Evolutionary conservation across 2,329 filamentous ascomycete genomes (phyloP), one percentile per base, ranked within the genome.

Genomic region (Colletotrichum sp.): DNA sequence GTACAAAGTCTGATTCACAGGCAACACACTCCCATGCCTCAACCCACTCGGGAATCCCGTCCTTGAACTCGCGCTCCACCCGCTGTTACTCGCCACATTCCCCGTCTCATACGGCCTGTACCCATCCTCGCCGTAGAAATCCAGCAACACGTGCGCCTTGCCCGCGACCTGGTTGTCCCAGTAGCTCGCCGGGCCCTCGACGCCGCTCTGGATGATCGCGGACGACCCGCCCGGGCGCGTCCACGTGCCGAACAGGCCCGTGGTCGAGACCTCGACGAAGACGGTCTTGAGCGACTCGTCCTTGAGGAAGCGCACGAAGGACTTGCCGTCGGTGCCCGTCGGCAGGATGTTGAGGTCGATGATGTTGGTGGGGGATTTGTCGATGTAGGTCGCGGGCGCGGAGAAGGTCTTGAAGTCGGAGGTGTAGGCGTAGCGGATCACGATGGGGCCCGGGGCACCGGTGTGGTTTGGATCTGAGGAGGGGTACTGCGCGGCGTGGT

Each of bases 361-460:
- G 71, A 89, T 84, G 73, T 87, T 84, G 66, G 85, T 88, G 1
- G 86, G 85, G 2, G 83, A 80, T 58, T 85, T 83, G 80, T 89
- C 85, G 79, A 90, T 87, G 77, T 89, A 89, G 8, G 88, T 89
- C 75, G 87, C 80, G 0, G 90, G 88, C 2, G 85, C 48, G 21
- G 84, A 85, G 79, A 91, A 91, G 3, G 86, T 89, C 62, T 83
- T 82, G 78, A 91, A 92, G 81, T 91, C 90, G 63, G 81, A 83
- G 2, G 90, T 91, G 80, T 90, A 86, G 24, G 89, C 87, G 78
- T 90, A 90, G 64, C 90, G 87, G 74, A 91, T 90, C 48, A 83
- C 84, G 18, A 83, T 85, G 18, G 84, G 83, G 18, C 85, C 83
- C 0, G 88, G 84, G 4, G 79, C 80, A 24, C 89, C 89, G 1